Conservation (phyloP, 352 stramenopile species). For the Globisporangium heterothallicum region DNA sequence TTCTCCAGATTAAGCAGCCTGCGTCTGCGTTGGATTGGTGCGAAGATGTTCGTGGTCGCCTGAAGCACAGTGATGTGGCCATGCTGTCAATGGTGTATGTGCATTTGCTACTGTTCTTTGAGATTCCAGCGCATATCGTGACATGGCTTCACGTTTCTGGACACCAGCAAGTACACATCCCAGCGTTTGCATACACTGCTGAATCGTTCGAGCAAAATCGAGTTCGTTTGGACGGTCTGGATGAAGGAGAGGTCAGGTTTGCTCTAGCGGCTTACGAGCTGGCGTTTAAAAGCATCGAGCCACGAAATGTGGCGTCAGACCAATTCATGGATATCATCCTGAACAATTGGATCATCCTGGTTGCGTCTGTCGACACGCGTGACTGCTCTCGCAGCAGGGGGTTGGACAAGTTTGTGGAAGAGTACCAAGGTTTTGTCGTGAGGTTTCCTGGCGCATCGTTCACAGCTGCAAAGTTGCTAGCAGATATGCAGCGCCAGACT, state of each 20-base stretch:
- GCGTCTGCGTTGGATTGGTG: constrained; percentile 10
- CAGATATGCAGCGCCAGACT: neutral
- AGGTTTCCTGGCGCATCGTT: constrained; percentile 7
- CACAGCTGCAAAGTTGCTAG: constrained; percentile 7
- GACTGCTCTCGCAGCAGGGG: neutral
- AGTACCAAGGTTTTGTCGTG: neutral
- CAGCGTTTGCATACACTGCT: constrained; percentile 6
- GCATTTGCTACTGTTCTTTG: constrained; percentile 13
- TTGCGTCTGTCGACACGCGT: neutral
- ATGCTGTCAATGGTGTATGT: constrained; percentile 8
- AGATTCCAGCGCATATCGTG: constrained; percentile 10
- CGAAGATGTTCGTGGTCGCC: constrained; percentile 1
- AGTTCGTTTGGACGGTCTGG: neutral
- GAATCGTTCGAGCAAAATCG: constrained; percentile 1
- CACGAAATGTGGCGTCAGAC: neutral
- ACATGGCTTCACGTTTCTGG: constrained; percentile 14
- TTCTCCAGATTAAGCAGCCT: constrained; percentile 3
- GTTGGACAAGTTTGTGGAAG: constrained; percentile 4
- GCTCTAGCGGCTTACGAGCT: constrained; percentile 1
- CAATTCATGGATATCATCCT: constrained; percentile 6
- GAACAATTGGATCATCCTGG: constrained; percentile 12
- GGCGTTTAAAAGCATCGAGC: neutral
- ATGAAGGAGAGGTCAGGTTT: neutral
- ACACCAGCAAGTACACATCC: neutral
- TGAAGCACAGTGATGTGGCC: constrained; percentile 8